These are phyloP conservation scores for Macrolepiota dolichaula DNA, from an alignment of 768 basidiomycete species.

Conservation along the genomic window DNA sequence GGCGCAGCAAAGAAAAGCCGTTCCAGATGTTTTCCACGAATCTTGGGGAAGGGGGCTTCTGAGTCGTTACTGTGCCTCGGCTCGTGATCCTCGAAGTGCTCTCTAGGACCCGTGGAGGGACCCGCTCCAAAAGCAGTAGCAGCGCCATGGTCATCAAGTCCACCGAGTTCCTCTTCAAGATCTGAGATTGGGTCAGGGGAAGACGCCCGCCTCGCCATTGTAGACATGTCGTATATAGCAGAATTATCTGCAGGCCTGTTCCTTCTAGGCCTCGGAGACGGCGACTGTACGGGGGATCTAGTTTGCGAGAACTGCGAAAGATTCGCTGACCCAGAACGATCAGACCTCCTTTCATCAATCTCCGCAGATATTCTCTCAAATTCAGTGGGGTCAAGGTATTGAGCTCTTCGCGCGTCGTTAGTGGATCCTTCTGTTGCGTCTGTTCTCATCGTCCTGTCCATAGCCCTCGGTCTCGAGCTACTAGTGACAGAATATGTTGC, in stretches of 20 bases:
- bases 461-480: constrained; percentile 4
- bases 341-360: constrained; percentile 61
- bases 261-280: constrained; percentile 4
- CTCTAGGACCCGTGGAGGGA: background rate
- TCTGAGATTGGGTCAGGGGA: constrained; percentile 3
- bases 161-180: background rate
- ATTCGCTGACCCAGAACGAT: constrained; percentile 23
- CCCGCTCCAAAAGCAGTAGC: background rate
- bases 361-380: constrained; percentile 62
- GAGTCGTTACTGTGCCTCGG: constrained; percentile 14
- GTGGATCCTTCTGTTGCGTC: constrained; percentile 51
- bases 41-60: constrained; percentile 75
- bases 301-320: constrained; percentile 8
- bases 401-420: constrained; percentile 13
- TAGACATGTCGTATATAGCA: background rate
- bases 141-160: background rate
- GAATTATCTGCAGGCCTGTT: background rate
- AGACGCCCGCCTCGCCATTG: background rate
- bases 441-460: constrained; percentile 49
- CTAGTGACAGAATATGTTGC: background rate
- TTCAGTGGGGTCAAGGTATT: constrained; percentile 56
- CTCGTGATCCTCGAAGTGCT: background rate
- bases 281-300: background rate
- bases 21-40: constrained; percentile 76
- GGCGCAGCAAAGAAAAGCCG: constrained; percentile 79